Conservation (phyloP, 176 grass and related monocot species). For the Leersia perrieri region DNA sequence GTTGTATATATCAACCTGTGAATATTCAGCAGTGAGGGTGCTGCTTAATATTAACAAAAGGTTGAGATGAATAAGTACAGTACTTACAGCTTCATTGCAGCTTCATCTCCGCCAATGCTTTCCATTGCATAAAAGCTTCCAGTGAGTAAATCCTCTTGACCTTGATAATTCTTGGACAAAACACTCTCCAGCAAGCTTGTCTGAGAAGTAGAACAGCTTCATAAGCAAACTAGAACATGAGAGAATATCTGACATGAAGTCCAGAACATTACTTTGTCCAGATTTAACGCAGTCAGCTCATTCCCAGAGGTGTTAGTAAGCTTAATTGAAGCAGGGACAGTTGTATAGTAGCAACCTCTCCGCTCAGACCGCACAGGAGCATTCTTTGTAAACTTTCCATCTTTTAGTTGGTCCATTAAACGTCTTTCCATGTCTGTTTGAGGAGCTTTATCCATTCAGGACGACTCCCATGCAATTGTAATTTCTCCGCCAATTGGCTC, state of each 20-base stretch:
- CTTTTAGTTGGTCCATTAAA: conserved; percentile 70
- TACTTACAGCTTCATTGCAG: conserved; percentile 83
- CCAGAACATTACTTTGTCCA: conserved; percentile 78
- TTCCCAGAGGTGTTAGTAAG: conserved; percentile 53
- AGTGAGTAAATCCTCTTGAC: conserved; percentile 74
- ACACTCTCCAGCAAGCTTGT: conserved; percentile 73
- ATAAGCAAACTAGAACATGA: conserved; percentile 4
- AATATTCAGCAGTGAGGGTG: background rate
- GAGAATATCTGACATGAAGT: too few relatives aligned
- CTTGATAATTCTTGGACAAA: conserved; percentile 61
- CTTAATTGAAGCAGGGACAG: conserved; percentile 73
- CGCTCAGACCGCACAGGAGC: conserved; percentile 32
- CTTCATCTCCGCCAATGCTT: conserved; percentile 75
- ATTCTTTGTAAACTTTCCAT: conserved; percentile 56
- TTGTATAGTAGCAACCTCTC: conserved; percentile 81
- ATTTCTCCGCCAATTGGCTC: conserved; percentile 89
- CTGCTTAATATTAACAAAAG: background rate
- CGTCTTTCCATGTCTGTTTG: conserved; percentile 64
- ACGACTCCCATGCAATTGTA: conserved; percentile 70
- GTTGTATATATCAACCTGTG: background rate
- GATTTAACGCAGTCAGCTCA: conserved; percentile 80
- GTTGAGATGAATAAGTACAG: background rate
- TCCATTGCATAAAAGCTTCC: conserved; percentile 92
- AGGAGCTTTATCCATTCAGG: conserved; percentile 60
- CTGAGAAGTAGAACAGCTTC: conserved; percentile 47